Evolutionary conservation across 257 asterid species (phyloP), one percentile per base, ranked within the genome.

Genomic region (Avicennia marina): DNA sequence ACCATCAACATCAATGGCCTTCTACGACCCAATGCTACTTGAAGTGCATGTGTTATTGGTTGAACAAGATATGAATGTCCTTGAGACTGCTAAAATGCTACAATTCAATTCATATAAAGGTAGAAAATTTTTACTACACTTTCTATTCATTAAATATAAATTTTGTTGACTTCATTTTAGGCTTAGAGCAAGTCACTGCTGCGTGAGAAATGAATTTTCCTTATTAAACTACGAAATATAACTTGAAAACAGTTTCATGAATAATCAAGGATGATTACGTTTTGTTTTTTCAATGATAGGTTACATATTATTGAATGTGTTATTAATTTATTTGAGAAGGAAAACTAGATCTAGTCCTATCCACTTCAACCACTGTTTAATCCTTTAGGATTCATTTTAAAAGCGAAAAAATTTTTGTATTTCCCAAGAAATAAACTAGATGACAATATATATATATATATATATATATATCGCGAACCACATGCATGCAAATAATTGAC

Each of bases 41-140:
- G 62, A 48, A 47, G 49, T 71, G 48, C 67, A 65, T 42, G 68
- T 71, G 57, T 52, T 71, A 19, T 54, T 71, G 62, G 69, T 71
- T 25, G 77, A 56, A 40, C 24, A 44, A 15, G 53, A 65, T 4
- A 19, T 24, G 31, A 29, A 17, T 40, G 18, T 15, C 51, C 72
- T 60, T 12, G 46, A 65, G 27, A 71, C 58, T n/a, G 5, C 47
- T 18, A 55, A 24, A 22, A 24, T 71, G 72, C 61, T 71, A 21
- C 61, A 32, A 16, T n/a, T 32, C 62, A 54, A 65, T 53, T 65
- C 56, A 25, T 60, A 71, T 19, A 60, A 40, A 71, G 77, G 77
- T 71, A 71, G 26, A 47, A 18, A 24, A 21, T 22, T 9, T 32
- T 18, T 24, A 50, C 24, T 46, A 32, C 19, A 22, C 10, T 34